These are phyloP conservation scores for Cicer pinnatifidum DNA, from an alignment of 306 rosid genomes.

Conservation along the genomic window DNA sequence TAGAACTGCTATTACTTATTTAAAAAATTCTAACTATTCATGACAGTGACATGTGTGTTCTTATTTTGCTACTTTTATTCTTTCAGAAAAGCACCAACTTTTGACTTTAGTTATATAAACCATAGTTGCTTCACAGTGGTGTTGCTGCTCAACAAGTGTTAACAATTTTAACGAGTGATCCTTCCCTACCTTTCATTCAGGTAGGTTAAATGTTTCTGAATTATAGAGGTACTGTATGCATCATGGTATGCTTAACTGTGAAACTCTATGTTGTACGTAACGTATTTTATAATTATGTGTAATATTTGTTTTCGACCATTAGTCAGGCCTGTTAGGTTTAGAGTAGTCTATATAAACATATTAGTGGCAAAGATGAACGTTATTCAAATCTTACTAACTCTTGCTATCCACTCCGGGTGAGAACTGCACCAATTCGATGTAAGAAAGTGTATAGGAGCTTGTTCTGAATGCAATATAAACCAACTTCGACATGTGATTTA, in stretches of 20 bases:
- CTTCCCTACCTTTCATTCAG: conserved; percentile 45
- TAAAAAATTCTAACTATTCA: conserved; percentile 26
- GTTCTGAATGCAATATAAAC: conserved; percentile 32
- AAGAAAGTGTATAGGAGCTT: neutral
- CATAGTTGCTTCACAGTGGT: conserved; percentile 40
- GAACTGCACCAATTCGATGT: no score
- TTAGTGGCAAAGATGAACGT: no score
- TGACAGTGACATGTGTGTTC: conserved; percentile 44
- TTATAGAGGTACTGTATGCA: conserved; percentile 3
- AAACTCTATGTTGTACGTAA: neutral
- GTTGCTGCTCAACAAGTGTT: conserved; percentile 44
- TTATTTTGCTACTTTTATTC: conserved; percentile 38
- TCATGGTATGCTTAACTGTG: neutral
- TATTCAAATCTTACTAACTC: no score
- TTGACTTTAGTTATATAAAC: conserved; percentile 62
- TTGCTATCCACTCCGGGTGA: no score
- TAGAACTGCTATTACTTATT: neutral
- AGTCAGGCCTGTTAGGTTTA: no score
- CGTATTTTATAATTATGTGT: no score
- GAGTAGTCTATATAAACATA: no score
- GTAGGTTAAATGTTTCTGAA: conserved; percentile 44
- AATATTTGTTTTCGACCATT: no score
- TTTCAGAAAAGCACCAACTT: conserved; percentile 52
- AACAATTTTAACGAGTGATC: conserved; percentile 24
- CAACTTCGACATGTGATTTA: conserved; percentile 14